Conservation (phyloP, 495 filamentous ascomycete species). For the Talaromyces adpressus region DNA sequence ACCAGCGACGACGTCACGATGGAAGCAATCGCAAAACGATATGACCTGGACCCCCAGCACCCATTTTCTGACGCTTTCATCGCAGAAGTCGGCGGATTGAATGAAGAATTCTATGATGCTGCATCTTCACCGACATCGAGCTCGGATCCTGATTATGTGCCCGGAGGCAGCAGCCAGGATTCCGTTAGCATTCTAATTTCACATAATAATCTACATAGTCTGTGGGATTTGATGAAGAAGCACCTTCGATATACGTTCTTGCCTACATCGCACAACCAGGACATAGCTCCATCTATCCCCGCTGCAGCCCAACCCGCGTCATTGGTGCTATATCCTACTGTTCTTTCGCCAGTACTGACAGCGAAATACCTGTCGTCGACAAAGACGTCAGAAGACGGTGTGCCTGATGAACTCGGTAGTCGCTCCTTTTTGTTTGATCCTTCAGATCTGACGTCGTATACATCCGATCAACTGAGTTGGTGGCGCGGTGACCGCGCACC, state of each 20-base stretch:
- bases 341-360: slow-evolving; percentile 39
- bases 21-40: slow-evolving; percentile 56
- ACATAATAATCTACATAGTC: slow-evolving; percentile 50
- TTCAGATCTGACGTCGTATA: slow-evolving; percentile 51
- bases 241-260: slow-evolving; percentile 61
- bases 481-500: slow-evolving; percentile 76
- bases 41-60: slow-evolving; percentile 54
- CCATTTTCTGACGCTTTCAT: slow-evolving; percentile 77
- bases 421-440: slow-evolving; percentile 67
- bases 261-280: slow-evolving; percentile 26
- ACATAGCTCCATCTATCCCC: slow-evolving; percentile 34
- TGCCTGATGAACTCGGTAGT: slow-evolving; percentile 46
- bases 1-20: slow-evolving; percentile 62
- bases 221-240: slow-evolving; percentile 63
- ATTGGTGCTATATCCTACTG: slow-evolving; percentile 44
- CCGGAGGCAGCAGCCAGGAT: slow-evolving; percentile 34
- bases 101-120: slow-evolving; percentile 48
- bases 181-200: slow-evolving; percentile 48
- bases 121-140: slow-evolving; percentile 22
- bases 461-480: slow-evolving; percentile 68
- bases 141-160: slow-evolving; percentile 22
- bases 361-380: slow-evolving; percentile 36
- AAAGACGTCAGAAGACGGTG: slow-evolving; percentile 19
- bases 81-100: slow-evolving; percentile 63
- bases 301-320: slow-evolving; percentile 49